Percentiles rank a stretch among this genome's conserved stretches.
Evolutionary conservation across 768 basidiomycete species (phyloP).

Genomic region (Lentinula sp.): DNA sequence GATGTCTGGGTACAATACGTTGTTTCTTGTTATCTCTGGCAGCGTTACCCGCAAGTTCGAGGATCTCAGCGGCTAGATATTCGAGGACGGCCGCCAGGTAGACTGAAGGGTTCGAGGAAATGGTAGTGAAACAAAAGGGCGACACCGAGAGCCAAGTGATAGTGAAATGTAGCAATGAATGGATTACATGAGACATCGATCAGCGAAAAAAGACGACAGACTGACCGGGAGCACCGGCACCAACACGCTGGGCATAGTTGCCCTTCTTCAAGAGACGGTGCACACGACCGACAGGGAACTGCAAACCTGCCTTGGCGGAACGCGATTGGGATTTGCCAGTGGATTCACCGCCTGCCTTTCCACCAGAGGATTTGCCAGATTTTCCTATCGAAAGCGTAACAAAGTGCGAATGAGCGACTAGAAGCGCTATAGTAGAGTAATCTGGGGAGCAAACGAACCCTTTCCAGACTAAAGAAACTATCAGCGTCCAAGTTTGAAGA

Average conservation of each 20-base stretch:
- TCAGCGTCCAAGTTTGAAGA: neutral
- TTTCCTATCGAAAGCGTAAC: neutral
- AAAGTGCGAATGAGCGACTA: neutral
- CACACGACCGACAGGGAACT: conserved; percentile 71
- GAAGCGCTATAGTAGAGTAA: neutral
- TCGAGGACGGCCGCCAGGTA: conserved; percentile 6
- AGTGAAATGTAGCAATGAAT: neutral
- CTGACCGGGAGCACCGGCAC: conserved; percentile 13
- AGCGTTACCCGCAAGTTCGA: conserved; percentile 53
- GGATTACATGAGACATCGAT: neutral
- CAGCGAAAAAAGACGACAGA: neutral
- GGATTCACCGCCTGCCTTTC: conserved; percentile 10
- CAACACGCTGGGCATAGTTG: conserved; percentile 39
- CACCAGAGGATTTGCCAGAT: conserved; percentile 7
- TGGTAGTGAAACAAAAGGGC: neutral
- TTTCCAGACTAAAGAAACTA: conserved; percentile 2
- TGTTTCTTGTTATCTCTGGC: conserved; percentile 70
- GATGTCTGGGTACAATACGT: conserved; percentile 73
- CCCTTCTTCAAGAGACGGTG: conserved; percentile 62
- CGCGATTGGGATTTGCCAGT: conserved; percentile 19
- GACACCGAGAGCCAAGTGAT: neutral
- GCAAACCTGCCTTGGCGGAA: conserved; percentile 47
- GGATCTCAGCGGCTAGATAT: conserved; percentile 13
- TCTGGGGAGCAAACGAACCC: neutral
- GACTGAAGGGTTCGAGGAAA: neutral